Base-by-base conservation (phyloP, 306 rosid species). In the Begonia fuchsioides region DNA sequence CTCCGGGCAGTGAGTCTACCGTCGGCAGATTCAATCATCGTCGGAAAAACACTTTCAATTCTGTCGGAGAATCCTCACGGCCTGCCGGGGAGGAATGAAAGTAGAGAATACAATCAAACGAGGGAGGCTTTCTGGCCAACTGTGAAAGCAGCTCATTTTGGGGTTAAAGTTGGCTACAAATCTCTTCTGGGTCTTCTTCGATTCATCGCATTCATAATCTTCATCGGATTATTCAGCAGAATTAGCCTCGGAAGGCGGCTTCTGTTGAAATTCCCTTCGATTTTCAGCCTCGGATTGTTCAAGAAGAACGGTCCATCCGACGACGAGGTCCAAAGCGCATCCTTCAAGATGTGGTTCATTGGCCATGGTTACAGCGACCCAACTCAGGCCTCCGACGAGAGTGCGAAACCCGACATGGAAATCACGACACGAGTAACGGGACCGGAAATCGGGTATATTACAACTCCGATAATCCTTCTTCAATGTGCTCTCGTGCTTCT, bases 291-390 rank as follows among this genome's bases (percentile, higher is more conserved):
- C 2, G 95, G 93, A 13, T 74, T 61, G 72, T 83, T 81, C 76
- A 72, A 67, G 57, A 76, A 78, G 77, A 62, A 74, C 18, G 95
- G 96, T 32, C 96, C 94, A 16, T 65, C 96, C 0, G 86, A 88
- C 55, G 86, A 83, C 20, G 88, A 81, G 64, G 64, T 88, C 8
- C 72, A 63, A 44, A 78, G 93, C 20, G 82, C 93, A 15, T 65
- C 86, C 3, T 88, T 88, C 54, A 81, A 83, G 65, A 88, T 88
- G 90, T 88, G 96, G 94, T 83, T 76, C 57, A 69, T 83, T 3
- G 93, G 95, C 41, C 74, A 58, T 13, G 95, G 95, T 53, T 88
- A 43, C 51, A 74, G 78, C 8, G 38, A 74, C 47, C 54, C 14
- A 59, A 67, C 53, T 39, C 67, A 58, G 53, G 77, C 56, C 32